Conservation (phyloP, 352 stramenopile species). For the Blastocystis sp. region DNA sequence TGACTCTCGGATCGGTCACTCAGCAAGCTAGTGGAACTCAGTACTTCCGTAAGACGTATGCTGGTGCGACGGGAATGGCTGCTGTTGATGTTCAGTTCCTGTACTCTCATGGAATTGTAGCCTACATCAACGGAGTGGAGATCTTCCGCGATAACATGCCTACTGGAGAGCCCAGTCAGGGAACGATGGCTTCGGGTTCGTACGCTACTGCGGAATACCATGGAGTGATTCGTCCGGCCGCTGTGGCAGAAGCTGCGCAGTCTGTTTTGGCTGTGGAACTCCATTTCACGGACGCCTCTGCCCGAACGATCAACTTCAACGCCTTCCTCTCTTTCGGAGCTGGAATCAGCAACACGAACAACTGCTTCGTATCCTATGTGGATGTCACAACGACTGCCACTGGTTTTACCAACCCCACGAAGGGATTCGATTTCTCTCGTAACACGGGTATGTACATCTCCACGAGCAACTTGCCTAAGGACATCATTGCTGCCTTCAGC, state of each 20-base stretch:
- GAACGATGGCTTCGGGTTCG: neutral
- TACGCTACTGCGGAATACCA: neutral
- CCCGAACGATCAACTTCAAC: neutral
- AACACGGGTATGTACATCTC: neutral
- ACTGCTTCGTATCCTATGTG: neutral
- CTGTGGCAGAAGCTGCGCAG: neutral
- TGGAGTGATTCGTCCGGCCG: neutral
- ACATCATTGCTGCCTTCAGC: neutral
- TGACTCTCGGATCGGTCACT: neutral
- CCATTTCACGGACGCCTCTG: neutral
- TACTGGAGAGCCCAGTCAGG: neutral
- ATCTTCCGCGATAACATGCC: slow-evolving; percentile 54
- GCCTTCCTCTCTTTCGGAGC: neutral
- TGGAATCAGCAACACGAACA: neutral
- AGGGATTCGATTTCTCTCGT: neutral
- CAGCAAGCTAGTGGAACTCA: neutral
- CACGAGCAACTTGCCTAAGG: neutral
- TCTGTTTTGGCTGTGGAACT: slow-evolving; percentile 14
- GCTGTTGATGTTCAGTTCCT: slow-evolving; percentile 3
- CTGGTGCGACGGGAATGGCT: neutral
- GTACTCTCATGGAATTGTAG: slow-evolving; percentile 8
- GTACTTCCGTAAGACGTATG: slow-evolving; percentile 40
- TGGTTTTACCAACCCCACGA: neutral
- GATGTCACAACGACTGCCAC: neutral
- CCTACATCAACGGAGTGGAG: slow-evolving; percentile 41